Conservation (phyloP, 352 stramenopile species). For the Phytopythium kandeliae region DNA sequence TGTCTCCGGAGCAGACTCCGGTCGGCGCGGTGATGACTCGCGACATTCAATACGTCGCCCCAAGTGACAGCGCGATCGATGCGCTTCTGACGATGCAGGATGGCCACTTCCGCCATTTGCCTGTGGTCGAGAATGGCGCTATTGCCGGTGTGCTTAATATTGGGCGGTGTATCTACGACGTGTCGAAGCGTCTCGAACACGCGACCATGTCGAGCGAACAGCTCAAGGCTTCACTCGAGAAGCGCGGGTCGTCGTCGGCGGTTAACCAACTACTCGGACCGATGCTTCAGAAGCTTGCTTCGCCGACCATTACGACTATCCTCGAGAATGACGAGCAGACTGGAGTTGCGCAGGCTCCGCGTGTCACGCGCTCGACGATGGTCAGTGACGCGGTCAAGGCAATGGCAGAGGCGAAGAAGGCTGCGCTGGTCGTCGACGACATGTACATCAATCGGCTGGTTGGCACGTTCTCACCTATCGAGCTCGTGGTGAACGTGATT, state of each 20-base stretch:
- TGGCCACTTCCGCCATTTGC: slow-evolving; percentile 95
- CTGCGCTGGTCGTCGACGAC: slow-evolving; percentile 91
- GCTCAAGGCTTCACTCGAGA: slow-evolving; percentile 77
- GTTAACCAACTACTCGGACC: slow-evolving; percentile 72
- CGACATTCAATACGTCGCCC: slow-evolving; percentile 94
- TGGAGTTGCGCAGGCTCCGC: slow-evolving; percentile 44
- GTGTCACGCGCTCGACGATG: slow-evolving; percentile 81
- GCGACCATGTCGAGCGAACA: slow-evolving; percentile 79
- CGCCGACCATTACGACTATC: slow-evolving; percentile 80
- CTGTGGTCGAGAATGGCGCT: slow-evolving; percentile 84
- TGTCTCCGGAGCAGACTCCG: slow-evolving; percentile 60
- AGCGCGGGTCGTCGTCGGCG: slow-evolving; percentile 62
- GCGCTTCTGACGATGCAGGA: slow-evolving; percentile 97
- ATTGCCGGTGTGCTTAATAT: slow-evolving; percentile 98
- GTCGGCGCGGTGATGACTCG: slow-evolving; percentile 93
- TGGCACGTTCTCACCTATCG: slow-evolving; percentile 96
- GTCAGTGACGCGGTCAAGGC: slow-evolving; percentile 70
- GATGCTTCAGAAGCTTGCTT: slow-evolving; percentile 81
- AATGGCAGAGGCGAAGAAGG: slow-evolving; percentile 86
- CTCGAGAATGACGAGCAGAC: slow-evolving; percentile 67
- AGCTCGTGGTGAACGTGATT: slow-evolving; percentile 95
- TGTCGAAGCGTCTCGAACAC: slow-evolving; percentile 95
- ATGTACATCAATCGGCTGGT: slow-evolving; percentile 85
- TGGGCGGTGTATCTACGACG: slow-evolving; percentile 98
- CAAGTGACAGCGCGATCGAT: slow-evolving; percentile 93